phyloP scores from a whole-genome alignment of 2,329 filamentous ascomycete species.

The Leptographium radiaticola region DNA sequence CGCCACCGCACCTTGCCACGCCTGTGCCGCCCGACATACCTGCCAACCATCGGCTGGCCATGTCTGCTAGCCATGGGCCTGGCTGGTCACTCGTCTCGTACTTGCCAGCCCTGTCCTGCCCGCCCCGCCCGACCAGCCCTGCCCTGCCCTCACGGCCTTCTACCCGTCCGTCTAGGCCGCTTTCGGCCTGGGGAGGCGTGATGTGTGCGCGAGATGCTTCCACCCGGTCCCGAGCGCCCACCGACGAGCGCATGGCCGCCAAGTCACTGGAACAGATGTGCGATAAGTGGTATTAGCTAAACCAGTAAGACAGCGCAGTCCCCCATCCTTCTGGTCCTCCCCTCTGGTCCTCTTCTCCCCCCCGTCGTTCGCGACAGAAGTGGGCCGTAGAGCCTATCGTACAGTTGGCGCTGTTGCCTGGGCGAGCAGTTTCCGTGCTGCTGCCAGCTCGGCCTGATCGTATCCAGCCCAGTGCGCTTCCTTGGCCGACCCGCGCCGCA shows the following conservation, averaged over 20 bases:
- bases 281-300: no score
- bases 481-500: slow-evolving; percentile 45
- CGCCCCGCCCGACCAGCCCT: background rate
- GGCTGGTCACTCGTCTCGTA: no score
- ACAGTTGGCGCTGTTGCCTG: slow-evolving; percentile 31
- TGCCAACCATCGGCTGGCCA: no score
- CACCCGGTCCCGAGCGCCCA: slow-evolving; percentile 8
- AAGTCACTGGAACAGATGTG: slow-evolving; percentile 14
- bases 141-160: background rate
- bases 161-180: background rate
- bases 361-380: no score
- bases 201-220: background rate
- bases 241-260: slow-evolving; percentile 13
- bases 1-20: no score
- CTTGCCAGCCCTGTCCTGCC: background rate
- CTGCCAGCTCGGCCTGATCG: slow-evolving; percentile 55
- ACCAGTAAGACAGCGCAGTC: no score
- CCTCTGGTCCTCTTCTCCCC: no score
- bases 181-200: background rate
- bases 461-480: slow-evolving; percentile 63
- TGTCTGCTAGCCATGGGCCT: no score
- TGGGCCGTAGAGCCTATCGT: slow-evolving; percentile 24
- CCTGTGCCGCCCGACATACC: no score
- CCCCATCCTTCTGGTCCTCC: no score
- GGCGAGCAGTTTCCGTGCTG: slow-evolving; percentile 54